Conservation (phyloP, 345 rosid species). For the Aquilaria yunnanensis region DNA sequence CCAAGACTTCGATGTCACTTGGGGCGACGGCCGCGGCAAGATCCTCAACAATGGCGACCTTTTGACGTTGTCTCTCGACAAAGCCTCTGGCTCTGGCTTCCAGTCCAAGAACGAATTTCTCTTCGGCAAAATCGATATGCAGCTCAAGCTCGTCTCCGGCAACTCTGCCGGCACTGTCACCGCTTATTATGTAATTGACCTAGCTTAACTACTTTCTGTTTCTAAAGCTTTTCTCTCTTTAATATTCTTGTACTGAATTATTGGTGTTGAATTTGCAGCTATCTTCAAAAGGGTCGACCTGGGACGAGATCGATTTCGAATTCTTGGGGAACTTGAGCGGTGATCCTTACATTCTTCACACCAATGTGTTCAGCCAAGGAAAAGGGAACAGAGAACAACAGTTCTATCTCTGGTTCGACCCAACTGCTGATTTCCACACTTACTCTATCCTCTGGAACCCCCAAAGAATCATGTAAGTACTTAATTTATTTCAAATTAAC, state of each 20-base stretch:
- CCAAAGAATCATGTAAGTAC: conserved; percentile 40
- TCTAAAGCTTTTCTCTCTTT: not conserved
- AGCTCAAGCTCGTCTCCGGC: conserved; percentile 46
- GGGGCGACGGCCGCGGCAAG: conserved; percentile 41
- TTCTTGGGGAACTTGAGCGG: conserved; percentile 60
- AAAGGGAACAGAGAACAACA: conserved; percentile 65
- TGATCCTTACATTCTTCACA: conserved; percentile 59
- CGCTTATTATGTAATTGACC: conserved; percentile 38
- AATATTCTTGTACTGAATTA: too few relatives aligned
- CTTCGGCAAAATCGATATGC: conserved; percentile 43
- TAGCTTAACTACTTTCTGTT: not conserved
- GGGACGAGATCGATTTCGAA: conserved; percentile 72
- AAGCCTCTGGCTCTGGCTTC: conserved; percentile 46
- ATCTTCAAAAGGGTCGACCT: conserved; percentile 45
- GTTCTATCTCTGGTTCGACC: conserved; percentile 64
- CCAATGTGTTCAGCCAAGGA: conserved; percentile 51
- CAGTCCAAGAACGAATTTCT: conserved; percentile 48
- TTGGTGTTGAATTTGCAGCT: conserved; percentile 20
- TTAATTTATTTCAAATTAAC: not conserved
- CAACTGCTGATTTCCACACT: conserved; percentile 57
- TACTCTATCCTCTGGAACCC: conserved; percentile 66
- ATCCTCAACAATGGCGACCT: conserved; percentile 36
- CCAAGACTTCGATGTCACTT: conserved; percentile 20
- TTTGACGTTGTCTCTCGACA: conserved; percentile 37
- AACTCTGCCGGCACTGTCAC: conserved; percentile 64